Evolutionary conservation across 2,329 filamentous ascomycete genomes (phyloP), one percentile per base, ranked within the genome.

Genomic region (Coniochaeta prunicola): DNA sequence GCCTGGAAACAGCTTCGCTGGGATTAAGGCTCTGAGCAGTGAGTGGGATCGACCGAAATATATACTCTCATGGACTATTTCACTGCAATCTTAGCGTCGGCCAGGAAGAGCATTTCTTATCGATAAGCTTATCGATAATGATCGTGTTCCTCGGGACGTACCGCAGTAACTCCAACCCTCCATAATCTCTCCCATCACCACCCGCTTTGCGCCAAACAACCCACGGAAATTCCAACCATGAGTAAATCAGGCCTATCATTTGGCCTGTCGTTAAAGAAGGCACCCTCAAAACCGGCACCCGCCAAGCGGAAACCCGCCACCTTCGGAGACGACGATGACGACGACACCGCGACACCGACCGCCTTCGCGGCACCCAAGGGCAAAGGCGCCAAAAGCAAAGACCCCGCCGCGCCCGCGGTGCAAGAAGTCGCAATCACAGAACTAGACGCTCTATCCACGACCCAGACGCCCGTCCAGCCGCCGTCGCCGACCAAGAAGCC

Each of bases 401-500:
- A 68, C 58, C 66, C 66, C 45, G 59, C 63, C 30, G 58, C 59
- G 19, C 69, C 70, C 38, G 70, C 68, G 13, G 71, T 71, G 19
- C 76, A 77, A 56, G 72, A 75, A 24, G 80, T 87, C 63, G 77
- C 81, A 54, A 86, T 90, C 65, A 83, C 77, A 56, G 86, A 86
- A 64, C 75, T 89, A 58, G 80, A 83, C 62, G 79, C 80, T 56
- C 40, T 45, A 2, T 76, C 80, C 30, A 70, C 73, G 36, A 65
- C 66, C 55, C 57, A 68, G 38, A 57, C 69, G 28, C 61, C 65
- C 21, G 66, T 59, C 10, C 60, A 63, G 17, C 54, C 54, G 13
- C 33, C 24, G 4, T 12, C 66, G 64, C 59, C 60, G 63, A 64
- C 64, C 63, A 62, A 64, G 65, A 77, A 74, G 58, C 64, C 64